Evolutionary conservation across 2,329 filamentous ascomycete genomes (phyloP).

Genomic region (Pochonia chlamydosporia): DNA sequence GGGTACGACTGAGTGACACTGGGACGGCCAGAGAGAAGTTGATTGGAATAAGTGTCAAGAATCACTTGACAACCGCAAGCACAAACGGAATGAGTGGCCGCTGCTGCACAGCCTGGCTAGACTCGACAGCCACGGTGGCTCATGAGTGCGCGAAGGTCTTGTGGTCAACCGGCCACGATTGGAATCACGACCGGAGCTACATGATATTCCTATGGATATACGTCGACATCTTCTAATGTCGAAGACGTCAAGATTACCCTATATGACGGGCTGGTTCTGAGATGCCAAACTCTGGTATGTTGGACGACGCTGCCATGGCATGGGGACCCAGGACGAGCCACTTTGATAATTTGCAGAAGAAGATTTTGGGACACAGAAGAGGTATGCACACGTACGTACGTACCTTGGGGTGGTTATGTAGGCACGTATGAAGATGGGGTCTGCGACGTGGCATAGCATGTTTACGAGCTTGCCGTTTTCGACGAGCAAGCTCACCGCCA

Average conservation of each 20-base stretch:
- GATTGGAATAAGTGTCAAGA: background rate
- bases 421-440: too few species aligned
- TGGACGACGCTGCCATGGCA: background rate
- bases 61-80: background rate
- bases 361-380: background rate
- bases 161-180: background rate
- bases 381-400: too few species aligned
- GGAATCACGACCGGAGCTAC: slow-evolving; percentile 2
- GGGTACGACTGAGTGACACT: slow-evolving; percentile 43
- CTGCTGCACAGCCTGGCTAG: background rate
- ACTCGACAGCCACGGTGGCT: background rate
- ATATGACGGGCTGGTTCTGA: background rate
- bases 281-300: background rate
- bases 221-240: background rate
- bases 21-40: background rate
- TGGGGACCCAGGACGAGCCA: background rate
- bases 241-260: background rate
- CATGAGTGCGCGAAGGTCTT: background rate
- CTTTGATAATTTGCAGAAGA: slow-evolving; percentile 1
- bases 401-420: too few species aligned
- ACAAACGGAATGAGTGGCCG: background rate
- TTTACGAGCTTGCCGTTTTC: too few species aligned
- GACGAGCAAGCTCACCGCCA: too few species aligned
- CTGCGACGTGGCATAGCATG: too few species aligned
- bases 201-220: background rate